Evolutionary conservation across 192 early-diverging fungal genomes (phyloP).

Genomic region (Blastocladiella britannica): DNA sequence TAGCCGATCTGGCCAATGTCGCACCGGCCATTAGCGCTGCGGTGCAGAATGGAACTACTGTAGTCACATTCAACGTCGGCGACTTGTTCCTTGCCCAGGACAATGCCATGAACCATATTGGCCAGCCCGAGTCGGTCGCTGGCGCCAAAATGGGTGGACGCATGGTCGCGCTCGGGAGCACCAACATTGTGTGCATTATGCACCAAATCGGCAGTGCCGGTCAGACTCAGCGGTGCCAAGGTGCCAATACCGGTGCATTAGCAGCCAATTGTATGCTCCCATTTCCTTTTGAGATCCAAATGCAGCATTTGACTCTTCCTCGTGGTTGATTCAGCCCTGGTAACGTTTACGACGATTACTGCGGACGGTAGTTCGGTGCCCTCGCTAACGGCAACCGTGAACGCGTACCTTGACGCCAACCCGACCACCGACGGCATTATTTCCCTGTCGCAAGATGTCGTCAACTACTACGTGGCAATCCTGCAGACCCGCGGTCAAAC

Average conservation of each 20-base stretch:
- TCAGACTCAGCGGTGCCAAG: not conserved
- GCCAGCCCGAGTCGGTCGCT: not conserved
- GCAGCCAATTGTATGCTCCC: not conserved
- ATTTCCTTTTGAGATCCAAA: not conserved
- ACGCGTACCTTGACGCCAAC: not conserved
- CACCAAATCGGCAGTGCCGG: not conserved
- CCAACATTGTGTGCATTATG: not conserved
- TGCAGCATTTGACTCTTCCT: not conserved
- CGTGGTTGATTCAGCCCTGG: not conserved
- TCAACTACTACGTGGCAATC: too few relatives aligned
- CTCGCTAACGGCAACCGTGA: not conserved
- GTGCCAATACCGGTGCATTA: not conserved
- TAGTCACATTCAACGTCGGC: not conserved
- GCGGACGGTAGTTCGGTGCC: not conserved
- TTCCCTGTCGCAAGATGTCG: too few relatives aligned
- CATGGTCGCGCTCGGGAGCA: not conserved
- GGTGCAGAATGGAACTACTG: not conserved
- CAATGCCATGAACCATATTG: not conserved
- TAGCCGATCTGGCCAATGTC: not conserved
- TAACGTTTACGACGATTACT: not conserved
- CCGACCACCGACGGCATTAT: not conserved
- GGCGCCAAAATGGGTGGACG: not conserved
- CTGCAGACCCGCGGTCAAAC: too few relatives aligned
- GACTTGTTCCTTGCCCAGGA: not conserved
- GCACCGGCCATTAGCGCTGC: not conserved